Conservation (phyloP, 2,329 filamentous ascomycete species). For the Pseudogymnoascus sp. region DNA sequence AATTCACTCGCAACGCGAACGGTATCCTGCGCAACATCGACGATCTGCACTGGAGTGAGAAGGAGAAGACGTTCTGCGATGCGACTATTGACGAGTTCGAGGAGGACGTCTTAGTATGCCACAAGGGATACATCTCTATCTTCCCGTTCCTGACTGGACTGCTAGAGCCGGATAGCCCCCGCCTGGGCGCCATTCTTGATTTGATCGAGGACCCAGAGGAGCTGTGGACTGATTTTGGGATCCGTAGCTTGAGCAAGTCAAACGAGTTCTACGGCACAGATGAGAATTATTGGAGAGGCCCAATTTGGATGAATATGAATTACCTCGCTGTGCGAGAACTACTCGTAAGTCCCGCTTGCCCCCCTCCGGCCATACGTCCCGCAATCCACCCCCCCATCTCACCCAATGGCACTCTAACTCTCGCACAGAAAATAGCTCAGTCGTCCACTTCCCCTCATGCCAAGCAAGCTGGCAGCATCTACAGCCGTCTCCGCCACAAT, state of each 20-base stretch:
- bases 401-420: conserved; percentile 13
- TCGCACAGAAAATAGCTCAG: conserved; percentile 52
- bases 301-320: conserved; percentile 95
- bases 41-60: conserved; percentile 85
- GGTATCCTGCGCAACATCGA: conserved; percentile 82
- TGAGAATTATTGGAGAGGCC: conserved; percentile 96
- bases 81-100: conserved; percentile 93
- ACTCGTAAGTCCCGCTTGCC: conserved; percentile 49
- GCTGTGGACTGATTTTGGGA: conserved; percentile 83
- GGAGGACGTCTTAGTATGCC: conserved; percentile 81
- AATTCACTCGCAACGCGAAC: conserved; percentile 63
- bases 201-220: conserved; percentile 74
- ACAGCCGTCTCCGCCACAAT: conserved; percentile 70
- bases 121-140: conserved; percentile 91
- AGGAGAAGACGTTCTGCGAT: conserved; percentile 81
- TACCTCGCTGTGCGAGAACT: conserved; percentile 77
- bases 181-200: conserved; percentile 67
- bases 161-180: conserved; percentile 63
- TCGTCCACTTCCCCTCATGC: conserved; percentile 51
- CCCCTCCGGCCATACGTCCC: conserved; percentile 11
- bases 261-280: conserved; percentile 78
- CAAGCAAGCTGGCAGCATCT: conserved; percentile 64
- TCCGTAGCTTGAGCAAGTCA: conserved; percentile 79
- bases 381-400: background rate
- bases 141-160: conserved; percentile 88